phyloP scores from a whole-genome alignment of 1,284 basidiomycete genomes.

The Cutaneotrichosporon sp. region DNA sequence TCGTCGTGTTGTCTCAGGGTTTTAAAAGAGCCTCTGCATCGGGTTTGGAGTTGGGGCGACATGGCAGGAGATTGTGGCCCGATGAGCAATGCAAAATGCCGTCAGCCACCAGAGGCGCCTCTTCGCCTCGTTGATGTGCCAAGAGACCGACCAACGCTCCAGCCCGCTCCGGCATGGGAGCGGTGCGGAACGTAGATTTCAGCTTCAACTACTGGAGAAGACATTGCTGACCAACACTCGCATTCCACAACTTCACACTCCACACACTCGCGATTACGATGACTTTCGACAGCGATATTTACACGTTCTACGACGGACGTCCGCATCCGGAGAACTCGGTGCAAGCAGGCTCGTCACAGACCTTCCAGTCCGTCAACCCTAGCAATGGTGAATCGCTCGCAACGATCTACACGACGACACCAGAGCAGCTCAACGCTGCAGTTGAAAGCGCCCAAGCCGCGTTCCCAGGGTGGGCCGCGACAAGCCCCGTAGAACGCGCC shows the following conservation, averaged over 20 bases:
- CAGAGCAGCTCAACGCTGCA: conserved; percentile 15
- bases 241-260: neutral
- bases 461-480: conserved; percentile 11
- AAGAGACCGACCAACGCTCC: too few species aligned
- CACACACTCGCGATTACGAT: conserved; percentile 2
- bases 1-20: too few species aligned
- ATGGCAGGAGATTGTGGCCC: too few species aligned
- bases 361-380: conserved; percentile 16
- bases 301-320: conserved; percentile 17
- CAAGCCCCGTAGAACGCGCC: conserved; percentile 9
- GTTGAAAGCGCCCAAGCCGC: conserved; percentile 6
- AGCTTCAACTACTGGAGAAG: too few species aligned
- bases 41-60: too few species aligned
- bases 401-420: conserved; percentile 13
- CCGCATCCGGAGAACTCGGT: conserved; percentile 9
- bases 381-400: conserved; percentile 10
- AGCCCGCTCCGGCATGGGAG: too few species aligned
- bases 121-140: too few species aligned
- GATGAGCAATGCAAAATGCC: too few species aligned
- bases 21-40: too few species aligned
- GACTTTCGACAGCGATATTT: conserved; percentile 15
- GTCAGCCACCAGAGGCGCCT: too few species aligned
- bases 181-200: too few species aligned
- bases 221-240: neutral
- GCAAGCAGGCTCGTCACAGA: neutral